Base-by-base conservation (phyloP, 1,284 basidiomycete genomes). In the Austroboletus novae-zelandiae region DNA sequence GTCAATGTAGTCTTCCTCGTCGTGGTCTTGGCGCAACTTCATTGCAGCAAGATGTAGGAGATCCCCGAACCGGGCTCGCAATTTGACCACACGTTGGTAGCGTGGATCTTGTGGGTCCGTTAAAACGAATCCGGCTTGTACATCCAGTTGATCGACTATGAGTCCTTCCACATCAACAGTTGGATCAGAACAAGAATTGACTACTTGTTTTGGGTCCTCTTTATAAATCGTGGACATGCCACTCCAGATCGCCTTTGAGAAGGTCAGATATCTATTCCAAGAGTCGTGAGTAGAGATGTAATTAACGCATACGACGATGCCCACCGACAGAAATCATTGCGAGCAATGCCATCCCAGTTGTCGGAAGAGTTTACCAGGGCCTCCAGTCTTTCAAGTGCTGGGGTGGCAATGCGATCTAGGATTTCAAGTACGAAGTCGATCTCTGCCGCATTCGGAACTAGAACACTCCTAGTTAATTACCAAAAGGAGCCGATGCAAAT, bases 291-390 rank as follows among this genome's bases (percentile, higher is more conserved):
- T 11, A 18, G 46, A 36, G 25, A 27, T 31, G 47, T 13, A 32
- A 9, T 17, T 25, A 10, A 45, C n/a, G 3, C 36, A 35, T 43
- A 23, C 41, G 43, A 14, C 39, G 50, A 50, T 15, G 63, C 76
- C 53, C 73, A 86, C 78, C 96, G 83, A 70, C 95, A 98, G 66
- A 98, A 97, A 68, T 98, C 94, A 67, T 97, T 98, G 30, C 89
- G 84, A 72, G 86, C 85, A 17, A 83, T 75, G 51, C 76, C 83
- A 61, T 91, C 83, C 82, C 89, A 90, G 31, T 64, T 76, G 15
- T 72, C 70, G 11, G 80, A 77, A 6, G 72, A 76, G 11, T 74
- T 71, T 9, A 91, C 70, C 14, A 96, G 74, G 6, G 59, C 58
- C 45, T 94, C 88, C 1, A 98, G 74, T 48, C 79, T 81, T 51